Evolutionary conservation across 108 stramenopile genomes (phyloP).

Genomic region (Parietichytrium sp.): DNA sequence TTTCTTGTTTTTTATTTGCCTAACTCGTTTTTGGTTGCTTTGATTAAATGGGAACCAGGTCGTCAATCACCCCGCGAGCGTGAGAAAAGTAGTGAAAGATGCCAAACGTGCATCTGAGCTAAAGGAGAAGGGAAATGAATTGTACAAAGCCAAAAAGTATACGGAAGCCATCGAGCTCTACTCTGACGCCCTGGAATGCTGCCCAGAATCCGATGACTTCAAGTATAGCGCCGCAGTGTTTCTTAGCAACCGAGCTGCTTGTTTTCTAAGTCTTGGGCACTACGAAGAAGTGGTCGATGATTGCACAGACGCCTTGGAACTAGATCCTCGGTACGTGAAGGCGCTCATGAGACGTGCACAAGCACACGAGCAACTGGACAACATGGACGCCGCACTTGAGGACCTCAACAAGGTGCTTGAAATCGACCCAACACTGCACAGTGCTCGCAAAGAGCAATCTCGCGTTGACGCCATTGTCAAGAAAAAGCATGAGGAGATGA

Average conservation of each 20-base stretch:
- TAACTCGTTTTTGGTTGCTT: too few relatives aligned
- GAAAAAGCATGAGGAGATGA: slow-evolving; percentile 81
- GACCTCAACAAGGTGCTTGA: slow-evolving; percentile 72
- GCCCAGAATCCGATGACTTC: slow-evolving; percentile 55
- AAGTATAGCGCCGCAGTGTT: slow-evolving; percentile 40
- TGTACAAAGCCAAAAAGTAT: slow-evolving; percentile 67
- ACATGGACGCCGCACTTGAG: slow-evolving; percentile 55
- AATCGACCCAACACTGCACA: slow-evolving; percentile 74
- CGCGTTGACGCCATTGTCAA: slow-evolving; percentile 71
- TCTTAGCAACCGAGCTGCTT: slow-evolving; percentile 78
- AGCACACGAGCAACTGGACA: slow-evolving; percentile 50
- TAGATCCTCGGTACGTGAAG: slow-evolving; percentile 53
- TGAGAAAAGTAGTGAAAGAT: slow-evolving; percentile 12
- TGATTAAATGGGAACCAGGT: too few relatives aligned
- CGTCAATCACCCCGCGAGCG: slow-evolving; percentile 1
- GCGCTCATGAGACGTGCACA: slow-evolving; percentile 55
- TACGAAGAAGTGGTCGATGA: slow-evolving; percentile 66
- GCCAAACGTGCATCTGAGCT: slow-evolving; percentile 47
- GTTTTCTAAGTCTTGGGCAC: slow-evolving; percentile 61
- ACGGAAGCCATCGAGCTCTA: slow-evolving; percentile 75
- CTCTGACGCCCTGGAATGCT: slow-evolving; percentile 75
- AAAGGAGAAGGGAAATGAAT: slow-evolving; percentile 72
- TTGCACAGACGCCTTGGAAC: slow-evolving; percentile 31
- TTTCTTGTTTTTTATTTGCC: too few relatives aligned
- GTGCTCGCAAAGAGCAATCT: slow-evolving; percentile 69